phyloP scores from a whole-genome alignment of 257 asterid genomes.

The Ophiorrhiza pumila region DNA sequence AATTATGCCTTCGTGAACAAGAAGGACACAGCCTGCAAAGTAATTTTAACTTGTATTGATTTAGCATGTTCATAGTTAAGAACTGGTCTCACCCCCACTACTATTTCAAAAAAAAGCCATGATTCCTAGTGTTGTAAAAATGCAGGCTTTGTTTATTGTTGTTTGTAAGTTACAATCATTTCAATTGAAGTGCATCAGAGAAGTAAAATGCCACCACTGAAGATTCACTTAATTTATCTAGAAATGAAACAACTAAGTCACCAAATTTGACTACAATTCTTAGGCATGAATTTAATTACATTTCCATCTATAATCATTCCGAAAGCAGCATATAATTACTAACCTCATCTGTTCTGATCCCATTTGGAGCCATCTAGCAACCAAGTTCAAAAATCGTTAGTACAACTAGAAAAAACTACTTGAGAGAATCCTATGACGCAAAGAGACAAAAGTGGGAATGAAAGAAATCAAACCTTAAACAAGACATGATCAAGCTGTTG shows the following conservation, averaged over 20 bases:
- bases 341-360: slow-evolving; percentile 94
- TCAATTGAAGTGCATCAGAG: not conserved
- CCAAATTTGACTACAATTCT: not conserved
- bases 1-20: not conserved
- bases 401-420: too few species aligned
- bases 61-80: not conserved
- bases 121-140: not conserved
- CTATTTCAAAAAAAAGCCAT: not conserved
- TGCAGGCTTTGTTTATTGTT: not conserved
- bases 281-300: slow-evolving; percentile 1
- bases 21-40: not conserved
- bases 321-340: slow-evolving; percentile 16
- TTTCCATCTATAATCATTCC: not conserved
- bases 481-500: slow-evolving; percentile 80
- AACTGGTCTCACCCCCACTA: not conserved
- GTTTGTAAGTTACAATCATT: not conserved
- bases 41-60: not conserved
- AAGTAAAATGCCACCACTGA: not conserved
- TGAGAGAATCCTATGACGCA: too few species aligned
- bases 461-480: slow-evolving; percentile 53
- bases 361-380: slow-evolving; percentile 80
- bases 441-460: not conserved
- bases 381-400: slow-evolving; percentile 7
- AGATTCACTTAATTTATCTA: slow-evolving; percentile 5
- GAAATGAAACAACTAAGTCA: not conserved